Conservation (phyloP, 129 eudicot genomes). For the Chrysanthemum seticuspe region DNA sequence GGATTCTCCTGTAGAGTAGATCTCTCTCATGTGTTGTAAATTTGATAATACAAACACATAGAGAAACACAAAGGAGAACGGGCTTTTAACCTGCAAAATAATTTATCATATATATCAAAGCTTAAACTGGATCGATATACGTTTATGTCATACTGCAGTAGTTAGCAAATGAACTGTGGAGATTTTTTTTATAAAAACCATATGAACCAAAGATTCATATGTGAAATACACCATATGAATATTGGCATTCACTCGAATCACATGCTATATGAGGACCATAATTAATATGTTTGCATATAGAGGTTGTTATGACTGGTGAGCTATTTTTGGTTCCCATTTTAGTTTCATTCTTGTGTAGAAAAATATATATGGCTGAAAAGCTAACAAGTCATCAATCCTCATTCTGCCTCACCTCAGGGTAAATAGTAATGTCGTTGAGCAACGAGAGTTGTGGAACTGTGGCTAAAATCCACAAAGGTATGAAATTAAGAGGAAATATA, state of each 20-base stretch:
- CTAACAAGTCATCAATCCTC: neutral
- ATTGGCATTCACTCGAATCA: too few relatives aligned
- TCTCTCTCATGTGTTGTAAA: conserved; percentile 39
- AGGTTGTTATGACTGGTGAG: too few relatives aligned
- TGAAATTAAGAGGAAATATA: conserved; percentile 17
- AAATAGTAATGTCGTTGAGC: conserved; percentile 43
- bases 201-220: too few relatives aligned
- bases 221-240: too few relatives aligned
- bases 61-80: conserved; percentile 27
- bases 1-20: conserved; percentile 22
- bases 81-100: conserved; percentile 35
- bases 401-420: conserved; percentile 44
- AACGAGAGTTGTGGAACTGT: conserved; percentile 53
- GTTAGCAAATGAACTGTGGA: too few relatives aligned
- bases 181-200: too few relatives aligned
- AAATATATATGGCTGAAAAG: neutral
- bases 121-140: neutral
- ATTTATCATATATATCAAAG: neutral
- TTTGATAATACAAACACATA: conserved; percentile 38
- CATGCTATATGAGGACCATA: too few relatives aligned
- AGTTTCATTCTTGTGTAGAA: neutral
- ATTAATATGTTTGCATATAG: too few relatives aligned
- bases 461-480: conserved; percentile 41
- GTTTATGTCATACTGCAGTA: too few relatives aligned
- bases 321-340: too few relatives aligned